Evolutionary conservation across 2,329 filamentous ascomycete species (phyloP), one percentile per base, ranked within the genome.

Genomic region (Magnaporthiopsis rhizophila): DNA sequence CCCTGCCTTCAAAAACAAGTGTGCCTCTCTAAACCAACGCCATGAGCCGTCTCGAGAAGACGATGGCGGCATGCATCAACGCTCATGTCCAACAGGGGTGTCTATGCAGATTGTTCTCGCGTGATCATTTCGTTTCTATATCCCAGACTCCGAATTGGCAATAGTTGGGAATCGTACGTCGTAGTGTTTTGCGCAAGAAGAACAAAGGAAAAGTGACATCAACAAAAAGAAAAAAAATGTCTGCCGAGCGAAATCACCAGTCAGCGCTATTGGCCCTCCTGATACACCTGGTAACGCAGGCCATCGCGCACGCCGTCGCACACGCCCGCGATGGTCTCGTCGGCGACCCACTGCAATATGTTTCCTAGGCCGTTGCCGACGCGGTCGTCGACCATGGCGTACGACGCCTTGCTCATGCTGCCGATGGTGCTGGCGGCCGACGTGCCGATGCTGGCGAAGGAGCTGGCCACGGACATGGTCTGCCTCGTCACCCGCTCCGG

Each of bases 401-500:
- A 63, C 13, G 62, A 63, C 36, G 62, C 62, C 62, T 63, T 63
- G 62, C 62, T 59, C 32, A 63, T 24, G 32, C 50, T 50, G 24
- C 62, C 62, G 13, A 63, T 63, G 32, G 62, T 63, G n/a, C 62
- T 59, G 8, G 62, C 62, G 34, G 62, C 57, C 34, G 56, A 58
- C n/a, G 62, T 59, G 26, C 62, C 36, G 15, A 63, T 50, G 62
- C 56, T 59, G 50, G 62, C 62, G 62, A 63, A 59, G 12, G 62
- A 63, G 34, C 56, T 59, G 21, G 62, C 62, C 34, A 63, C 6
- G n/a, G 28, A n/a, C n/a, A 63, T 63, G 18, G 62, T 59, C 53
- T 45, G 36, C 5, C 62, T 26, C 56, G 56, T 50, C 24, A 63
- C 57, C 13, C 57, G 56, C 62, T 63, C 62, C n/a, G 62, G 62